A percentile compares a stretch with the other conserved stretches of the same genome.
Conservation (phyloP, 768 basidiomycete species). For the Pulveroboletus ravenelii region DNA sequence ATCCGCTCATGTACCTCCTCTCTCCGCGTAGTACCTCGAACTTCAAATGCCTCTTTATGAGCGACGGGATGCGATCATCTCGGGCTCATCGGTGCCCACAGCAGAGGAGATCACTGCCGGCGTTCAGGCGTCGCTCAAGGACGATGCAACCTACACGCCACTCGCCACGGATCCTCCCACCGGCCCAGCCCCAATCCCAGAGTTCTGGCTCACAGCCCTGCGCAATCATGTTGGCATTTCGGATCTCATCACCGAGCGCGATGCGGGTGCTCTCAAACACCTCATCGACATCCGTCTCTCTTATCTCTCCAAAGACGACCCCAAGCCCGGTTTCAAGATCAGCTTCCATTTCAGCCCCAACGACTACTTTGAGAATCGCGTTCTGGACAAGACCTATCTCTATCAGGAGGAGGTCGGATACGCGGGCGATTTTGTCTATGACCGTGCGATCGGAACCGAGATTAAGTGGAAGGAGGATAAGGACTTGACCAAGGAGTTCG, state of each 20-base stretch:
- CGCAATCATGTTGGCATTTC: constrained; percentile 84
- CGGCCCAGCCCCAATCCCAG: constrained; percentile 57
- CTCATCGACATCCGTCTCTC: constrained; percentile 77
- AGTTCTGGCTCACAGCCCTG: constrained; percentile 97
- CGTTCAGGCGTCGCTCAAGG: constrained; percentile 65
- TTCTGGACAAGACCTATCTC: constrained; percentile 89
- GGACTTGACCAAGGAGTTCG: constrained; percentile 94
- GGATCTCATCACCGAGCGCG: constrained; percentile 91
- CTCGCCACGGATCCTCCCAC: constrained; percentile 50
- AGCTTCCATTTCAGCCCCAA: constrained; percentile 77
- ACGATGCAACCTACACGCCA: constrained; percentile 64
- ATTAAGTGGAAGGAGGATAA: constrained; percentile 99
- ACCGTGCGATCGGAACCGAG: constrained; percentile 84
- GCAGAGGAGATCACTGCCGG: constrained; percentile 81
- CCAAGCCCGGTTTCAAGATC: constrained; percentile 89
- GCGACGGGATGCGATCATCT: constrained; percentile 80
- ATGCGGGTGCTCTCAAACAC: constrained; percentile 78
- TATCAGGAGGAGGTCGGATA: constrained; percentile 94
- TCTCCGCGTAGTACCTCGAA: constrained; percentile 53
- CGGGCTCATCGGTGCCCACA: constrained; percentile 68
- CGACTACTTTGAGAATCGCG: constrained; percentile 81
- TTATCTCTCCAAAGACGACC: constrained; percentile 62
- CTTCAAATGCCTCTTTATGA: constrained; percentile 83
- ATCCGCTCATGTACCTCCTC: not conserved
- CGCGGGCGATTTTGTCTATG: constrained; percentile 94